These are phyloP conservation scores for Trichoderma cornu-damae DNA, from an alignment of 2,329 filamentous ascomycete species.

Conservation along the genomic window DNA sequence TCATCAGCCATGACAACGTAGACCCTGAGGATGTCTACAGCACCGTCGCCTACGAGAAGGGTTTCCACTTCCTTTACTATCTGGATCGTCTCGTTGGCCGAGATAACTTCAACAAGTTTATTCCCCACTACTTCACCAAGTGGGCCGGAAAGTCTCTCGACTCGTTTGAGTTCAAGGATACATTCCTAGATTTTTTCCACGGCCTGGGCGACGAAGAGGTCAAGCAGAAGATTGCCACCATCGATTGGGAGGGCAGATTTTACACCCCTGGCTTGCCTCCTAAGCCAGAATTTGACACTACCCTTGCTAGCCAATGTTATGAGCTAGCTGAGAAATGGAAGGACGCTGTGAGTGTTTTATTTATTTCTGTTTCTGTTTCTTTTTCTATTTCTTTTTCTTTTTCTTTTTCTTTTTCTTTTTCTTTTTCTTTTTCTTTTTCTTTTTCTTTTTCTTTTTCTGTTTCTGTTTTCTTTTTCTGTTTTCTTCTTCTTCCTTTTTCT, in stretches of 20 bases:
- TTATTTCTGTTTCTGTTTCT: no score
- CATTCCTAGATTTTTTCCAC: slow-evolving; percentile 79
- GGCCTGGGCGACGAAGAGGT: slow-evolving; percentile 56
- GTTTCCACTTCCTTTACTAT: slow-evolving; percentile 88
- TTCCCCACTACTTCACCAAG: slow-evolving; percentile 85
- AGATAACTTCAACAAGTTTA: slow-evolving; percentile 89
- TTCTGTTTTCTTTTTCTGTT: no score
- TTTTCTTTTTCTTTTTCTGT: no score
- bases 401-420: no score
- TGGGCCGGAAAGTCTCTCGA: slow-evolving; percentile 85
- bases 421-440: no score
- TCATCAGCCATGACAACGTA: slow-evolving; percentile 79
- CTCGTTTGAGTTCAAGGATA: slow-evolving; percentile 89
- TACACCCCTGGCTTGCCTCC: slow-evolving; percentile 83
- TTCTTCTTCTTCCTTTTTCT: no score
- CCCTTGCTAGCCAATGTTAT: slow-evolving; percentile 80
- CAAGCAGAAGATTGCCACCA: slow-evolving; percentile 59
- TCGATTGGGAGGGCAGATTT: slow-evolving; percentile 90
- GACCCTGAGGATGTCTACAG: slow-evolving; percentile 97
- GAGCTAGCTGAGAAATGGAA: slow-evolving; percentile 78
- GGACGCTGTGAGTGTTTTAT: slow-evolving; percentile 41
- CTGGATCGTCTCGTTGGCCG: slow-evolving; percentile 81
- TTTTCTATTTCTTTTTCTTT: no score
- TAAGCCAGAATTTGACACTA: slow-evolving; percentile 87
- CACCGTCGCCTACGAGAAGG: slow-evolving; percentile 90